A percentile compares a stretch with the other conserved stretches of the same genome.
phyloP scores from a whole-genome alignment of 306 rosid genomes.

The Inga laurina region DNA sequence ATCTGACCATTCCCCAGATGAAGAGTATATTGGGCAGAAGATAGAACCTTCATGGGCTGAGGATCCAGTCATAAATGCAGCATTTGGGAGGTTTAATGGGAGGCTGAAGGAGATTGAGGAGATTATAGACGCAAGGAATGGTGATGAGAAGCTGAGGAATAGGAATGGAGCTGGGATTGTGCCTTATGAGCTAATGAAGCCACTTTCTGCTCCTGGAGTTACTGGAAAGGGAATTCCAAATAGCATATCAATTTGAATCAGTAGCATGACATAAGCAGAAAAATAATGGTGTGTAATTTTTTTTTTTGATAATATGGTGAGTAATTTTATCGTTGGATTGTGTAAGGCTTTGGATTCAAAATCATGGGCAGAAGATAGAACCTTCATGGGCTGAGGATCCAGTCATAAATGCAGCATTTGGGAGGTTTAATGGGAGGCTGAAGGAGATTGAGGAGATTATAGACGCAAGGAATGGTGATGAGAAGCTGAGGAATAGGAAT shows the following conservation, averaged over 20 bases:
- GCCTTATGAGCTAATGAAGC: conserved; percentile 56
- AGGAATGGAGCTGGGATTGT: conserved; percentile 50
- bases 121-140: conserved; percentile 49
- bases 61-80: conserved; percentile 31
- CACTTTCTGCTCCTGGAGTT: conserved; percentile 51
- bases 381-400: conserved; percentile 43
- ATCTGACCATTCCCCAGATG: conserved; percentile 54
- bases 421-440: conserved; percentile 34
- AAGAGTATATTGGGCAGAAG: conserved; percentile 41
- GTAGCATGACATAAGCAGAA: background rate
- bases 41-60: conserved; percentile 44
- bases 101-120: conserved; percentile 46
- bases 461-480: conserved; percentile 45
- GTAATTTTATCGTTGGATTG: too few species aligned
- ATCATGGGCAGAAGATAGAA: conserved; percentile 38
- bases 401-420: conserved; percentile 34
- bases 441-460: conserved; percentile 46
- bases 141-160: conserved; percentile 30
- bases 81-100: conserved; percentile 36
- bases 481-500: conserved; percentile 36
- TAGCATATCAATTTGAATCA: conserved; percentile 41
- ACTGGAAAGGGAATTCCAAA: conserved; percentile 53
- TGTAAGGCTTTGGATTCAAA: too few species aligned
- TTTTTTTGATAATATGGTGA: too few species aligned
- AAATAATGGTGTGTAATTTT: background rate